Percentiles rank a stretch among this genome's conserved stretches.
Conservation (phyloP, 2,329 filamentous ascomycete genomes). For the Clarireedia homoeocarpa region DNA sequence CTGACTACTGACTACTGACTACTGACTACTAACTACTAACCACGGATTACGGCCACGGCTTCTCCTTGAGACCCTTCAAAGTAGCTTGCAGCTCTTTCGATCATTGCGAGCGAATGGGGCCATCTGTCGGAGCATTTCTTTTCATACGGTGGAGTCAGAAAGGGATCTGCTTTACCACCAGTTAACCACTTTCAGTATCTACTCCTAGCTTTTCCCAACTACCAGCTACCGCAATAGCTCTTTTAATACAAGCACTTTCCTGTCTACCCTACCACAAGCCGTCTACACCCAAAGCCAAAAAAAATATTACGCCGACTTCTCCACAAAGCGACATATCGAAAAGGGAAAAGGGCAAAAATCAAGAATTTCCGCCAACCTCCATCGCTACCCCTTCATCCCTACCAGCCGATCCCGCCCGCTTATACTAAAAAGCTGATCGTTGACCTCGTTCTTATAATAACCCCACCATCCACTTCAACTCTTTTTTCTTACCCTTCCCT, state of each 20-base stretch:
- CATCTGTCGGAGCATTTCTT: not conserved
- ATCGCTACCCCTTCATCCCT: slow-evolving; percentile 7
- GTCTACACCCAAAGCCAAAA: not conserved
- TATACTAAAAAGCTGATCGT: slow-evolving; percentile 5
- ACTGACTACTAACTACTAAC: not conserved
- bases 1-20: not conserved
- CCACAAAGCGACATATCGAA: not conserved
- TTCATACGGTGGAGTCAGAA: slow-evolving; percentile 1
- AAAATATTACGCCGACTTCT: not conserved
- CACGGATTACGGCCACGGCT: not conserved
- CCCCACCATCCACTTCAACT: slow-evolving; percentile 7
- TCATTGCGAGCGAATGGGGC: slow-evolving; percentile 1
- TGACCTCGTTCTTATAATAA: slow-evolving; percentile 9
- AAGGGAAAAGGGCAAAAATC: not conserved
- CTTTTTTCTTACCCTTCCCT: slow-evolving; percentile 22
- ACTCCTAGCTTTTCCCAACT: not conserved
- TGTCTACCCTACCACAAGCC: not conserved
- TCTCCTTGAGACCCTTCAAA: not conserved
- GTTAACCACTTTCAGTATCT: slow-evolving; percentile 5
- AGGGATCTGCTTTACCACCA: not conserved
- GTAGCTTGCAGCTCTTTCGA: not conserved
- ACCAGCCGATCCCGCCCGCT: slow-evolving; percentile 9
- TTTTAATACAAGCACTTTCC: not conserved
- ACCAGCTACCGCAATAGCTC: not conserved
- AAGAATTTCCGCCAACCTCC: slow-evolving; percentile 4